Base-by-base conservation (phyloP, 352 stramenopile species). In the Thalassiosira sp. region DNA sequence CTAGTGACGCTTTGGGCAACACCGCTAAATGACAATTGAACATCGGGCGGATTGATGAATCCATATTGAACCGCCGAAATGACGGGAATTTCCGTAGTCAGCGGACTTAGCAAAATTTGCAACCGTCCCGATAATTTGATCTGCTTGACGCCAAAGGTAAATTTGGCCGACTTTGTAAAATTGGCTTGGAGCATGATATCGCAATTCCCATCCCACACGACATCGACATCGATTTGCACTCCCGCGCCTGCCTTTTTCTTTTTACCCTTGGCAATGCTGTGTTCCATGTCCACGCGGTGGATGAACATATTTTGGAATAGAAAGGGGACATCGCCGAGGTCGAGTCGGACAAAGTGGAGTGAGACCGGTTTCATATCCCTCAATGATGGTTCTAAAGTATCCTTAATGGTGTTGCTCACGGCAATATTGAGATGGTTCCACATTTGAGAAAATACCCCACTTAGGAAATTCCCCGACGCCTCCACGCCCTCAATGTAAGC, bases 11-110 rank as follows among this genome's bases (percentile, higher is more conserved):
- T 54, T 28, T 72, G 49, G 8, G 59, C 79, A 7, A 74, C 18
- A 1, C 81, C 85, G 3, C 70, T 81, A 62, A 82, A 89, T 5
- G 76, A 53, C 7, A 91, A 18, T 11, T 78, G 31, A 43, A 91
- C 61, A 20, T 79, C 33, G 6, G 85, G 85, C 24, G 79, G 70
- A 64, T 90, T 90, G 40, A 82, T 86, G 61, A 91, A 91, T 25
- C 51, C 60, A 72, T 88, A 89, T 46, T 89, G 82, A 43, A 90
- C 74, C 3, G 69, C 82, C 20, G 65, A 74, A 37, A 90, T 56
- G 13, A 83, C 51, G 1, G 85, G 82, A 28, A 89, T 45, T 13
- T 81, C 72, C n/a, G 72, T 70, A 1, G 70, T 80, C 10, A 90
- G 51, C 3, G 85, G 85, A 24, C 76, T 80, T 2, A 90, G 24